These are phyloP conservation scores for Thalia dealbata DNA, from an alignment of 176 grass and related monocot genomes.

Conservation along the genomic window DNA sequence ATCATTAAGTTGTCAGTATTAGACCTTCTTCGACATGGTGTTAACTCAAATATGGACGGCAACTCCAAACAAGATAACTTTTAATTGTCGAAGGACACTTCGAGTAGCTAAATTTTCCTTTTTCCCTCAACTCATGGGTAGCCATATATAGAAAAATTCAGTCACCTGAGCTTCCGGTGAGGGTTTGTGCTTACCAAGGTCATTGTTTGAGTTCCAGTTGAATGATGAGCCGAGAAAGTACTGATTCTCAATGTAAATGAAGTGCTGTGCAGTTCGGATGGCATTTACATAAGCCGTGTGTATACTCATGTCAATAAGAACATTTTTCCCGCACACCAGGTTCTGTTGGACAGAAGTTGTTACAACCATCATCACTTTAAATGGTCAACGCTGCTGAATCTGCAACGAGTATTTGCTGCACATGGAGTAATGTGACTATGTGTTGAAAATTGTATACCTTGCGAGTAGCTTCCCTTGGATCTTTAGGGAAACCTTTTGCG, in stretches of 20 bases:
- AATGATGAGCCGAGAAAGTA: conserved; percentile 95
- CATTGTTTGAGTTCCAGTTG: conserved; percentile 88
- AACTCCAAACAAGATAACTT: neutral
- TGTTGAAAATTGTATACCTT: conserved; percentile 29
- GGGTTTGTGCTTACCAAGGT: conserved; percentile 52
- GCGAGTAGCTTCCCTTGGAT: conserved; percentile 60
- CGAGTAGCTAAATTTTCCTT: too few relatives aligned
- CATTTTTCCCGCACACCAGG: conserved; percentile 87
- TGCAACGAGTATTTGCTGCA: neutral
- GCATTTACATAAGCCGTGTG: conserved; percentile 91
- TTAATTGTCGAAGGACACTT: neutral
- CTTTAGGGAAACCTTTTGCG: conserved; percentile 82
- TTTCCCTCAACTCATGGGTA: neutral
- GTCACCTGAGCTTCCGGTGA: neutral
- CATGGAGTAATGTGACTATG: neutral
- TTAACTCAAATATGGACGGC: neutral
- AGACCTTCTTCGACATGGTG: neutral
- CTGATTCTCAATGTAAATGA: conserved; percentile 97
- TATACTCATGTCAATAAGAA: conserved; percentile 94
- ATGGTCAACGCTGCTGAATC: conserved; percentile 5
- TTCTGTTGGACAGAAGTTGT: conserved; percentile 47
- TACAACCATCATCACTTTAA: conserved; percentile 22
- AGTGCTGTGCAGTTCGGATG: conserved; percentile 82
- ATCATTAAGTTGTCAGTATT: neutral
- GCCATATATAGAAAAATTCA: neutral